phyloP scores from a whole-genome alignment of 179 eudicot species.

The Beta corolliflora region DNA sequence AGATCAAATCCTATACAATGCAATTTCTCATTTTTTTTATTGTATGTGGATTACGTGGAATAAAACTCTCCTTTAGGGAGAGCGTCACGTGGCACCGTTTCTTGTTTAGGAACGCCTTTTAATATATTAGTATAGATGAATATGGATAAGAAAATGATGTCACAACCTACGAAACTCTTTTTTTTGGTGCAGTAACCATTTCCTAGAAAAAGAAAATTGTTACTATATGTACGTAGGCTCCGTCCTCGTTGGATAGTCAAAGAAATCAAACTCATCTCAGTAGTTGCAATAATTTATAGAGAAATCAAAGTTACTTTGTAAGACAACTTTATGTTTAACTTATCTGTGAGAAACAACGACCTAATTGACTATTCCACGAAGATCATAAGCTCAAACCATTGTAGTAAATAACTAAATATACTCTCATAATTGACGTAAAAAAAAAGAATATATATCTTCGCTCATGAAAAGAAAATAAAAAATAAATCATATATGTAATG shows the following conservation, averaged over 20 bases:
- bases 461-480: background rate
- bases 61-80: too few relatives aligned
- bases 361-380: background rate
- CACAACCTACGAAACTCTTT: too few relatives aligned
- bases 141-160: too few relatives aligned
- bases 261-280: background rate
- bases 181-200: too few relatives aligned
- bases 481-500: background rate
- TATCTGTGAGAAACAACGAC: background rate
- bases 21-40: too few relatives aligned
- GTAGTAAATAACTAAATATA: background rate
- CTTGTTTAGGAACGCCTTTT: too few relatives aligned
- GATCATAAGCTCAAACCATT: background rate
- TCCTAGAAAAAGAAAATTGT: too few relatives aligned
- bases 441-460: background rate
- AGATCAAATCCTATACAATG: too few relatives aligned
- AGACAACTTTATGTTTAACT: constrained; percentile 6
- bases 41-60: too few relatives aligned
- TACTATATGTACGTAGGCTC: too few relatives aligned
- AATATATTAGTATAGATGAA: too few relatives aligned
- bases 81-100: too few relatives aligned
- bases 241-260: background rate
- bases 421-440: background rate
- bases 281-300: background rate
- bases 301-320: background rate